Evolutionary conservation across 768 basidiomycete species (phyloP).

Genomic region (Hypsizygus marmoreus): DNA sequence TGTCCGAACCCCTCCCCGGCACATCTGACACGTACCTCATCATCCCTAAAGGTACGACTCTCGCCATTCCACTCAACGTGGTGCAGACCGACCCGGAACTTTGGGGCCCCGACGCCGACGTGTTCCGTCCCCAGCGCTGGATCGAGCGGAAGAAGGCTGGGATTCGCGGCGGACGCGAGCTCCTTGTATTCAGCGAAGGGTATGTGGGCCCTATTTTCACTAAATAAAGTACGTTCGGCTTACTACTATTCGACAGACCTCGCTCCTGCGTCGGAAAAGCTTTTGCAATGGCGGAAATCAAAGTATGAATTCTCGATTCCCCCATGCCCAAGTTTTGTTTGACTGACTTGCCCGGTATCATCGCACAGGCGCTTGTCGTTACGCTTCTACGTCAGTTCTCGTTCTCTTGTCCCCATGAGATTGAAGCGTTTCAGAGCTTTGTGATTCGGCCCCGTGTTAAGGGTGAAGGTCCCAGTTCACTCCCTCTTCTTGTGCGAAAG

Average conservation of each 20-base stretch:
- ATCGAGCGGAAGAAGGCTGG: constrained; percentile 38
- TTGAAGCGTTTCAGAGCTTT: constrained; percentile 67
- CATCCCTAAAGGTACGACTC: constrained; percentile 57
- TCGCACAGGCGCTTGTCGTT: constrained; percentile 38
- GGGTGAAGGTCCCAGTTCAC: constrained; percentile 54
- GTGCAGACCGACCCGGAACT: constrained; percentile 51
- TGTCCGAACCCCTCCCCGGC: constrained; percentile 52
- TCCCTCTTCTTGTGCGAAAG: constrained; percentile 53
- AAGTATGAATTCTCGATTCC: constrained; percentile 39
- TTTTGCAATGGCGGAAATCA: constrained; percentile 62
- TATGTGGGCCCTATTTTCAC: constrained; percentile 26
- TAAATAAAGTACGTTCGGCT: constrained; percentile 2
- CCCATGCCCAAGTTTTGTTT: background rate
- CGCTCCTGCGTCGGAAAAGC: constrained; percentile 61
- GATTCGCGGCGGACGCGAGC: constrained; percentile 37
- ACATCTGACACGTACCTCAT: constrained; percentile 43
- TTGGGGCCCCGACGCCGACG: constrained; percentile 63
- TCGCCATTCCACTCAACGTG: constrained; percentile 58
- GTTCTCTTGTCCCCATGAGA: constrained; percentile 51
- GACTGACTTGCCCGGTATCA: background rate
- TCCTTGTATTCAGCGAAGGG: constrained; percentile 64
- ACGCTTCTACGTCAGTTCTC: constrained; percentile 57
- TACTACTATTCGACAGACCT: constrained; percentile 39
- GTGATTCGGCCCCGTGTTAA: constrained; percentile 61
- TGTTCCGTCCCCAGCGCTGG: constrained; percentile 69